phyloP scores from a whole-genome alignment of 768 basidiomycete species.

The Suillus occidentalis region DNA sequence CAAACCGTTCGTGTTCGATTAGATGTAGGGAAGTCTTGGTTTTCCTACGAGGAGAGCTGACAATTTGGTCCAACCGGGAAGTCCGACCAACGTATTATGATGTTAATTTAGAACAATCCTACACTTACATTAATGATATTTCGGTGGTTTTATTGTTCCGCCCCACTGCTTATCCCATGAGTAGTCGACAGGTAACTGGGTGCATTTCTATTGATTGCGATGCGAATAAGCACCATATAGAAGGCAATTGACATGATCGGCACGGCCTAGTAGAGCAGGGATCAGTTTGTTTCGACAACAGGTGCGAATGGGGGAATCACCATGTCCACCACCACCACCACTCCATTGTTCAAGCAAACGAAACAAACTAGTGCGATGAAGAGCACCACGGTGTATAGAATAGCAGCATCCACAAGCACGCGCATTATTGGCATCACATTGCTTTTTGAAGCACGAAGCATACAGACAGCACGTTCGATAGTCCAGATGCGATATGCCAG shows the following conservation, averaged over 20 bases:
- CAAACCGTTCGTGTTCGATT: too few relatives aligned
- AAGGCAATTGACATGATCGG: conserved; percentile 12
- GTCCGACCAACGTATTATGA: too few relatives aligned
- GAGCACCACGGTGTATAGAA: conserved; percentile 8
- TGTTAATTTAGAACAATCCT: too few relatives aligned
- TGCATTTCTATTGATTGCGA: neutral
- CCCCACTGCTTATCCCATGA: too few relatives aligned
- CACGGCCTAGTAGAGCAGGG: neutral
- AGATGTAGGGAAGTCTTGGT: too few relatives aligned
- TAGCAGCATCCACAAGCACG: conserved; percentile 8
- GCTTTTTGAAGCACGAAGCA: neutral
- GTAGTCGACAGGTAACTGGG: too few relatives aligned
- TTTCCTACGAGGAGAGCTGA: too few relatives aligned
- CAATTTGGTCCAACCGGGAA: too few relatives aligned
- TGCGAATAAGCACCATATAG: conserved; percentile 11
- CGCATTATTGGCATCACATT: conserved; percentile 1
- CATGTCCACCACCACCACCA: conserved; percentile 3
- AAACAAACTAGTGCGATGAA: conserved; percentile 8
- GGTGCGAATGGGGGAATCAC: neutral
- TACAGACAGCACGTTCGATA: neutral
- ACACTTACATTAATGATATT: too few relatives aligned
- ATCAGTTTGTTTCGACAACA: neutral
- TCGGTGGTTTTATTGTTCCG: too few relatives aligned
- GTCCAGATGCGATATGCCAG: conserved; percentile 12
- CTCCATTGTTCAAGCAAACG: conserved; percentile 3